Evolutionary conservation across 768 basidiomycete species (phyloP), one percentile per base, ranked within the genome.

Genomic region (Punctularia strigosozonata): DNA sequence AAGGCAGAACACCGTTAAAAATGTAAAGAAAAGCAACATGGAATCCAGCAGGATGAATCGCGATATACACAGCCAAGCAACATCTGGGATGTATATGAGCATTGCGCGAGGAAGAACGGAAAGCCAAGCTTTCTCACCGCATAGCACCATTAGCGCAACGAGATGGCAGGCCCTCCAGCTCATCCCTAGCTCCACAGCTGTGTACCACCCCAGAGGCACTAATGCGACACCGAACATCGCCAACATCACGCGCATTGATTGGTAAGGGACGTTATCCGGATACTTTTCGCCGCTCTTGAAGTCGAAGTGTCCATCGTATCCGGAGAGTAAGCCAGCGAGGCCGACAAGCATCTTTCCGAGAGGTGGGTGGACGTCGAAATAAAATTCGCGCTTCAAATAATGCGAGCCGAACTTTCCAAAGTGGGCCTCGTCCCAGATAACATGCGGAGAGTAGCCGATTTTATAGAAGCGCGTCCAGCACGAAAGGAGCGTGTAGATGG

Each of bases 371-470:
- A 98, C 95, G 53, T 99, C 95, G 57, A 98, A 98, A 68, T 97
- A 98, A 63, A 98, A 98, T 58, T 95, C 90, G 53, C 91, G 85
- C 61, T 97, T 95, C 61, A 99, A 78, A 61, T 99, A 98, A 61
- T 97, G 83, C 37, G 88, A 88, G 37, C 89, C 95, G 61, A 99
- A 98, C 63, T 99, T 98, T 49, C 95, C 95, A 60, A 98, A 99
- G 61, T 99, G 95, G 26, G 95, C 94, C 67, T 99, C 95, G 59
- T 99, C 95, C 95, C 94, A 98, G 43, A 98, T 78, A 59, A 99
- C 94, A 46, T 73, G 55, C 52, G 82, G 73, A 24, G 86, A 71
- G 40, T 77, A 74, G 10, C 95, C 94, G 34, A 99, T 99, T 50
- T 80, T 74, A 66, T 92, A 83, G 60, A 84, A 94, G 21, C 92